Evolutionary conservation across 192 early-diverging fungal species (phyloP), one percentile per base, ranked within the genome.

Genomic region (Coemansia sp.): DNA sequence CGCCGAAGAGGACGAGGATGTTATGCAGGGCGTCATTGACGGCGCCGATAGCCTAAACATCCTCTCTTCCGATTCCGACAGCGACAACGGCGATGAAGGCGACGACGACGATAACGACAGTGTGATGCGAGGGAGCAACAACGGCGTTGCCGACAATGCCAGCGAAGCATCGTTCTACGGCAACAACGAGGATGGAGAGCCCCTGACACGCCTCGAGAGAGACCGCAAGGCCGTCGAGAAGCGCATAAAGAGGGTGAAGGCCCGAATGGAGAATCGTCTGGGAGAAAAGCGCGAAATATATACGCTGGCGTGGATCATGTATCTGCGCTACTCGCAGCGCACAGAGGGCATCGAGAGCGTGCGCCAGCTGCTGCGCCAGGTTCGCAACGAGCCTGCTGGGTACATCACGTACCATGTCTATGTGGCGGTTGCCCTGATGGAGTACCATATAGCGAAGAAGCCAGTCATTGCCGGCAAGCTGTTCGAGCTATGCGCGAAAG

Each of bases 381-480:
- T 83, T 13, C 84, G 86, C 53, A 90, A 89, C 18, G 84, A 92
- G 49, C 92, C 93, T 32, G 82, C 87, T 7, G 73, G 72, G 2
- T 80, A 90, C 45, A 83, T 88, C 39, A 91, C 90, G 6, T 88
- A 91, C 66, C 94, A 95, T 63, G 82, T 96, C n/a, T 94, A 81
- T 74, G 88, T 91, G n/a, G 86, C 91, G 2, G 87, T 88, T 58
- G 95, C 94, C 10, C 64, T 93, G 35, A 91, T 96, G 91, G 95
- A 98, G 74, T 93, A 92, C 71, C 89, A 95, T 67, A 85, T 88
- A 58, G 92, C 85, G 51, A 96, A 95, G 80, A 90, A 94, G 60
- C 71, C 87, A 1, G 69, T 60, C 1, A 84, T 96, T 55, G 95
- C 94, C 1, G 91, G 89, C 30, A 90, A 90, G 59, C 88, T 98